phyloP scores from a whole-genome alignment of 805 yeast genomes.

The Starmerella cellae region DNA sequence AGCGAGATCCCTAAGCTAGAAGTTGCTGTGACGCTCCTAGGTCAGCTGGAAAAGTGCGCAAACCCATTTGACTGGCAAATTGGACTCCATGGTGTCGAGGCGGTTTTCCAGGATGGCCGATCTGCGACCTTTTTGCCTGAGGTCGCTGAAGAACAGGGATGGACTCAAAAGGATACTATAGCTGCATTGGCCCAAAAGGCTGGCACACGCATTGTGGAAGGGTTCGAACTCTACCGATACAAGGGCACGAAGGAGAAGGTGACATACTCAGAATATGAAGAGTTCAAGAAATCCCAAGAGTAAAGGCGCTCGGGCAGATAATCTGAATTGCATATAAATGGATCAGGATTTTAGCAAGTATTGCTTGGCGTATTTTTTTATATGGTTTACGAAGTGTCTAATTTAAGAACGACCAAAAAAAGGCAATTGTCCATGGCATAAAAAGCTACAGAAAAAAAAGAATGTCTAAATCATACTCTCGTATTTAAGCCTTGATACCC shows the following conservation, averaged over 20 bases:
- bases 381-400: background rate
- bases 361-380: background rate
- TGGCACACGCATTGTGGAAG: slow-evolving; percentile 24
- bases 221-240: slow-evolving; percentile 42
- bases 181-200: slow-evolving; percentile 62
- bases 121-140: slow-evolving; percentile 83
- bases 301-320: too few species aligned
- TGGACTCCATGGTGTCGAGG: slow-evolving; percentile 70
- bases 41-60: slow-evolving; percentile 40
- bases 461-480: background rate
- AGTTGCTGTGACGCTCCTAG: slow-evolving; percentile 52
- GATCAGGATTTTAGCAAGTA: background rate
- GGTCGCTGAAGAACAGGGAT: slow-evolving; percentile 76
- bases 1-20: slow-evolving; percentile 42
- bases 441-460: too few species aligned
- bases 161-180: slow-evolving; percentile 64
- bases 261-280: slow-evolving; percentile 35
- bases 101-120: slow-evolving; percentile 36
- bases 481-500: slow-evolving; percentile 1
- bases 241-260: slow-evolving; percentile 39
- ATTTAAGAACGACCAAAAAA: too few species aligned
- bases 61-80: slow-evolving; percentile 62
- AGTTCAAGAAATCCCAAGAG: too few species aligned
- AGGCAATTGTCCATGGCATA: too few species aligned
- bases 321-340: too few species aligned